Percentiles rank a stretch among this genome's conserved stretches.
phyloP scores from a whole-genome alignment of 2,329 filamentous ascomycete species.

The Aspergillus ibericus region DNA sequence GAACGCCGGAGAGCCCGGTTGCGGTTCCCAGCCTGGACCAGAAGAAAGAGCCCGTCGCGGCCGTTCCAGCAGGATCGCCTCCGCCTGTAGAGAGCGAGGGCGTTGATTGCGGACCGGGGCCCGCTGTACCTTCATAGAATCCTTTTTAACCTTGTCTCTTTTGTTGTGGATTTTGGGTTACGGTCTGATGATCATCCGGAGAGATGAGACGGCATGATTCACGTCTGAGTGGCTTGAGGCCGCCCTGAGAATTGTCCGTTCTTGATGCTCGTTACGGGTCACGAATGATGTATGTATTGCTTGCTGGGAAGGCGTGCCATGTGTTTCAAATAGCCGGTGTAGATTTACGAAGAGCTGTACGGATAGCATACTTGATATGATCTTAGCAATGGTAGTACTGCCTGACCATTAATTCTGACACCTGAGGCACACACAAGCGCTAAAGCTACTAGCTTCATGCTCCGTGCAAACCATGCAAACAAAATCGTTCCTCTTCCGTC shows the following conservation, averaged over 20 bases:
- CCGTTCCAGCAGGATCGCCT: background rate
- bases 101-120: background rate
- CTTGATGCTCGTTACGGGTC: constrained; percentile 12
- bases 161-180: constrained; percentile 3
- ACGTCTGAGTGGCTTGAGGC: background rate
- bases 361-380: background rate
- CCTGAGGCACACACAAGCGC: background rate
- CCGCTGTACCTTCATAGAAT: constrained; percentile 4
- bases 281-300: constrained; percentile 16
- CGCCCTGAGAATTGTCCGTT: background rate
- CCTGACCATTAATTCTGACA: background rate
- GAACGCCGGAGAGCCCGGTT: constrained; percentile 27
- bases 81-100: background rate
- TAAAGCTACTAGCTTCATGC: too few species aligned
- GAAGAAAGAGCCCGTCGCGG: constrained; percentile 5
- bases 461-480: background rate
- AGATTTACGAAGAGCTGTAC: background rate
- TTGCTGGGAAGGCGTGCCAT: constrained; percentile 1
- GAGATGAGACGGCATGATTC: background rate
- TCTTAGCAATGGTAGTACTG: too few species aligned
- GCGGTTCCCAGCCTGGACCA: constrained; percentile 5
- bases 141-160: background rate
- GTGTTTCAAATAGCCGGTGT: background rate
- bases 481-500: background rate
- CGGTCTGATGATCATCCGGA: background rate